Evolutionary conservation across 106 monocot species (phyloP).

Genomic region (Triglochin maritima): DNA sequence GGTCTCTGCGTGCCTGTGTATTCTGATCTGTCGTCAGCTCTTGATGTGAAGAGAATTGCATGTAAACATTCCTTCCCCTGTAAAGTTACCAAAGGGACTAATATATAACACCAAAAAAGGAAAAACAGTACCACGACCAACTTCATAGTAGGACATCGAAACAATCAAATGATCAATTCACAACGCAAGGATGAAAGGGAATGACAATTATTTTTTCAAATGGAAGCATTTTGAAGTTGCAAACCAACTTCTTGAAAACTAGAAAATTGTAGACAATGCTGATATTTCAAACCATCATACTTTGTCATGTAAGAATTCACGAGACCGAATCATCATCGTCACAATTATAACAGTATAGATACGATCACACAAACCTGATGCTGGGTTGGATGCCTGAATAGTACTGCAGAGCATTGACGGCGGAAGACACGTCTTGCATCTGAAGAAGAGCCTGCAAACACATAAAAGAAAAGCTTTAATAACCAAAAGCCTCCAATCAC

Average conservation of each 20-base stretch:
- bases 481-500: neutral
- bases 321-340: too few relatives aligned
- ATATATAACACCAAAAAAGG: neutral
- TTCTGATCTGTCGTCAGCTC: slow-evolving; percentile 69
- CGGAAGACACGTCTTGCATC: slow-evolving; percentile 60
- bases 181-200: too few relatives aligned
- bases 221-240: too few relatives aligned
- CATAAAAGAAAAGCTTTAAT: neutral
- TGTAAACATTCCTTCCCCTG: slow-evolving; percentile 77
- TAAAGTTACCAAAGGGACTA: slow-evolving; percentile 2
- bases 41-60: slow-evolving; percentile 85
- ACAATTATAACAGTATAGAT: too few relatives aligned
- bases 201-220: too few relatives aligned
- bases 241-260: too few relatives aligned
- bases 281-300: too few relatives aligned
- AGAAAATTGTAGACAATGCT: too few relatives aligned
- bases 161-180: slow-evolving; percentile 1
- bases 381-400: slow-evolving; percentile 61
- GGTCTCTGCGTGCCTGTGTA: slow-evolving; percentile 55
- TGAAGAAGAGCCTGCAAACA: slow-evolving; percentile 64
- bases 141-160: neutral
- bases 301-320: too few relatives aligned
- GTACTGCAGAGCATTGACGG: slow-evolving; percentile 52
- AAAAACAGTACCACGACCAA: neutral
- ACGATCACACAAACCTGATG: slow-evolving; percentile 28